Conservation (phyloP, 441 rosid genomes). For the Manihot esculenta region DNA sequence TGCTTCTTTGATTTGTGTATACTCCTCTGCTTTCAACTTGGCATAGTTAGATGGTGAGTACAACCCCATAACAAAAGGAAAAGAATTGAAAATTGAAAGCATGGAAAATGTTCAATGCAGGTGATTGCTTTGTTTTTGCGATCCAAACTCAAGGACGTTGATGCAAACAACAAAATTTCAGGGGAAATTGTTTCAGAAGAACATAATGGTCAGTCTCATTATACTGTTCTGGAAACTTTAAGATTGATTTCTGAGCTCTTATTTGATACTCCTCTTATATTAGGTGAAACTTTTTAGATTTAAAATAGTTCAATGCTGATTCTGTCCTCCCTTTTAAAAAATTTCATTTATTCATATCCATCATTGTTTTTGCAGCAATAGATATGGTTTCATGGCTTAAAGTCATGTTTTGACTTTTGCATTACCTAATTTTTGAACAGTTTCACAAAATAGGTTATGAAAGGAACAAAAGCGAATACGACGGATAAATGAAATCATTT, state of each 20-base stretch:
- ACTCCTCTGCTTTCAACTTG: neutral
- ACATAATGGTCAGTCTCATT: constrained; percentile 38
- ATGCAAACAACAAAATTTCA: constrained; percentile 23
- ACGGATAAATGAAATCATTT: neutral
- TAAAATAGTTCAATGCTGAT: neutral
- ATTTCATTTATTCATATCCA: neutral
- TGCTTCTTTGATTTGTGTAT: neutral
- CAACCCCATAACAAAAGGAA: neutral
- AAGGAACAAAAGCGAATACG: neutral
- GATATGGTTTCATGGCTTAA: neutral
- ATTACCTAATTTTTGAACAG: neutral
- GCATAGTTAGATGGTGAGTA: neutral
- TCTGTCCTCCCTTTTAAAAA: neutral
- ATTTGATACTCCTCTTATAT: constrained; percentile 1
- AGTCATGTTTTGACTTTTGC: neutral
- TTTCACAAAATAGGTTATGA: neutral
- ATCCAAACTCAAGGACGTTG: constrained; percentile 54
- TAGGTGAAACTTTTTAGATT: neutral
- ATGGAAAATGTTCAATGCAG: constrained; percentile 43
- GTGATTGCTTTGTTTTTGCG: constrained; percentile 75
- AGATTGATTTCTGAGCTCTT: constrained; percentile 8
- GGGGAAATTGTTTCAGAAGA: constrained; percentile 31
- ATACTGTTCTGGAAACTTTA: constrained; percentile 17
- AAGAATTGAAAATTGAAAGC: constrained; percentile 8
- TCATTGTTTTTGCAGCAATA: neutral